Base-by-base conservation (phyloP, 345 rosid genomes). In the Eucalyptus microcorys region DNA sequence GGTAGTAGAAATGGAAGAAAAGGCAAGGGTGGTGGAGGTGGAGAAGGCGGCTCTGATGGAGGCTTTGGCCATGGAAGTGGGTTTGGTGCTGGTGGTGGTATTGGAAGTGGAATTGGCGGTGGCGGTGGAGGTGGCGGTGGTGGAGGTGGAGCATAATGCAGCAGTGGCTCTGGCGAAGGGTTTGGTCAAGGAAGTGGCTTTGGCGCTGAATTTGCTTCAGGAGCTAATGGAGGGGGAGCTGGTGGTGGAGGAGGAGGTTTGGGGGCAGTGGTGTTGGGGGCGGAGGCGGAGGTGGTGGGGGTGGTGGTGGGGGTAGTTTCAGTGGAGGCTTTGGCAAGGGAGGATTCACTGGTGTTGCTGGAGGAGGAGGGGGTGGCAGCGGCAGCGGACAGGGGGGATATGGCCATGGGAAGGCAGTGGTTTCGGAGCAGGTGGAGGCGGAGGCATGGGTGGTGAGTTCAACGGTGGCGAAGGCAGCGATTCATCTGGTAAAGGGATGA, bases 41-140 rank as follows among this genome's bases (percentile, higher is more conserved):
- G 48, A 22, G 87, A 13, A n/a, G 86, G 87, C n/a, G 64, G 87
- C 42, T 86, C 71, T 14, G 87, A 86, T 48, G 91, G 88, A 84
- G 92, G 91, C 19, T 88, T 66, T 17, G 91, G 92, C 30, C 89
- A 90, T 55, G 91, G 93, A 24, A 87, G 79, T 50, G 92, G 94
- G 15, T 88, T 43, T 89, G 94, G 92, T 9, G 91, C 66, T 13
- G 93, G 92, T 9, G 89, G 49, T 85, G 87, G 34, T n/a, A 17
- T n/a, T 10, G 91, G 80, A 32, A 50, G 91, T 37, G 61, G 83
- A 76, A 76, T 76, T 7, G 47, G 47, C 27, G 0, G 45, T 37
- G 81, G 81, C 4, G 12, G 22, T 34, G 80, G 43, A 2, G 6
- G 42, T 14, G 71, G 71, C 4, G 37, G 10, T 4, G 27, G 14